Evolutionary conservation across 495 filamentous ascomycete genomes (phyloP), one percentile per base, ranked within the genome.

Genomic region (Xylaria bambusicola): DNA sequence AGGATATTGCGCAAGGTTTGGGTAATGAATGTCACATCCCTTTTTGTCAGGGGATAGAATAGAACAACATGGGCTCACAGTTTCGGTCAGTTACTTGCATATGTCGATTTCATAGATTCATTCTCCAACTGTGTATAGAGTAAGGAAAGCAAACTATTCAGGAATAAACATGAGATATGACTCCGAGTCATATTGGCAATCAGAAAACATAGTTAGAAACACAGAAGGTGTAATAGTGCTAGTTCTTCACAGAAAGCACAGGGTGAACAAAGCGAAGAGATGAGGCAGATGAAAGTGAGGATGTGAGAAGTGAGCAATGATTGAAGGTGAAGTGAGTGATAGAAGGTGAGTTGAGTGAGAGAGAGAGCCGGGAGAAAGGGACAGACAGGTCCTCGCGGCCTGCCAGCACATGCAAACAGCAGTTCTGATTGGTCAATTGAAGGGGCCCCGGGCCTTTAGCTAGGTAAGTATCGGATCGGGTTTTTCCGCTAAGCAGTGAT

Each of bases 391-490:
- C n/a, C n/a, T n/a, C n/a, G n/a, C n/a, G n/a, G n/a, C n/a, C n/a
- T n/a, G n/a, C n/a, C n/a, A n/a, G n/a, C n/a, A n/a, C n/a, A n/a
- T n/a, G n/a, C n/a, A 18, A 44, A 5, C 3, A 6, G 29, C 42
- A 29, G 29, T 33, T 8, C 27, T 61, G 53, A 70, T 70, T 67
- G 67, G 67, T n/a, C 65, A 70, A 69, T 67, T 61, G 48, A 8
- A 35, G 26, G 17, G n/a, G n/a, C n/a, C n/a, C n/a, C n/a, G n/a
- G n/a, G n/a, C n/a, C n/a, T n/a, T n/a, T n/a, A n/a, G n/a, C n/a
- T n/a, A n/a, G n/a, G n/a, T n/a, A n/a, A n/a, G n/a, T n/a, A 33
- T 65, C 66, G 66, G 66, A 60, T 68, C 68, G 68, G 68, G 68
- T 71, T 71, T 71, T 71, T 68, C 68, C 68, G 68, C 68, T 62